These are phyloP conservation scores for Syncephalastrum contaminatum DNA, from an alignment of 371 early-diverging fungal species.

Conservation along the genomic window DNA sequence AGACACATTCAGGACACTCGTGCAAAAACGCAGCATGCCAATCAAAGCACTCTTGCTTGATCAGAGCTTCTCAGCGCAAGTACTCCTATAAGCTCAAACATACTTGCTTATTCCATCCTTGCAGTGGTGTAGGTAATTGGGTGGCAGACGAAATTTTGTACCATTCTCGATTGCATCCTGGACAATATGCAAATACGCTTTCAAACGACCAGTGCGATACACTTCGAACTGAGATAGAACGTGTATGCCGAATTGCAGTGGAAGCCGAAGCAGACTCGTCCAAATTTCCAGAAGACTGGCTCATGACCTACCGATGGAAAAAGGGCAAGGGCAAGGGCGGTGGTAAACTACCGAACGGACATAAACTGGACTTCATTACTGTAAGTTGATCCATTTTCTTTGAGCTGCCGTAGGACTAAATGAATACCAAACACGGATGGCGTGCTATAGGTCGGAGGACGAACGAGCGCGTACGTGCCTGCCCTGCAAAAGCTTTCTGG, in stretches of 20 bases:
- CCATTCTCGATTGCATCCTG: slow-evolving; percentile 62
- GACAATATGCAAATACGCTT: slow-evolving; percentile 47
- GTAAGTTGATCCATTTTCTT: slow-evolving; percentile 13
- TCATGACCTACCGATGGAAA: slow-evolving; percentile 63
- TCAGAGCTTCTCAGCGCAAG: slow-evolving; percentile 53
- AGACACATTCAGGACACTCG: slow-evolving; percentile 29
- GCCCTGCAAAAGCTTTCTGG: slow-evolving; percentile 15
- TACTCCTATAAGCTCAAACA: neutral
- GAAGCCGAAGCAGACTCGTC: slow-evolving; percentile 57
- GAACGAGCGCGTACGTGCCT: slow-evolving; percentile 41
- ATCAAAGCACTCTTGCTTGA: slow-evolving; percentile 62
- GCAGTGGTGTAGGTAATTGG: slow-evolving; percentile 70
- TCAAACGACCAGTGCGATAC: slow-evolving; percentile 34
- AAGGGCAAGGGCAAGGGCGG: slow-evolving; percentile 41
- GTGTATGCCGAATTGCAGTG: slow-evolving; percentile 48
- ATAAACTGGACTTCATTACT: slow-evolving; percentile 35
- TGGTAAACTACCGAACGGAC: slow-evolving; percentile 36
- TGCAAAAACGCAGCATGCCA: slow-evolving; percentile 39
- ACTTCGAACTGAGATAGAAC: slow-evolving; percentile 37
- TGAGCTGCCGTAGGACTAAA: neutral
- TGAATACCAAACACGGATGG: neutral
- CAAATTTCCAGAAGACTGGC: slow-evolving; percentile 59
- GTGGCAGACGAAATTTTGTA: slow-evolving; percentile 66
- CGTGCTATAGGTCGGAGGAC: slow-evolving; percentile 26
- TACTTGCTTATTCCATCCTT: neutral